phyloP scores from a whole-genome alignment of 139 green algal genomes.

The Chlorella sorokiniana region DNA sequence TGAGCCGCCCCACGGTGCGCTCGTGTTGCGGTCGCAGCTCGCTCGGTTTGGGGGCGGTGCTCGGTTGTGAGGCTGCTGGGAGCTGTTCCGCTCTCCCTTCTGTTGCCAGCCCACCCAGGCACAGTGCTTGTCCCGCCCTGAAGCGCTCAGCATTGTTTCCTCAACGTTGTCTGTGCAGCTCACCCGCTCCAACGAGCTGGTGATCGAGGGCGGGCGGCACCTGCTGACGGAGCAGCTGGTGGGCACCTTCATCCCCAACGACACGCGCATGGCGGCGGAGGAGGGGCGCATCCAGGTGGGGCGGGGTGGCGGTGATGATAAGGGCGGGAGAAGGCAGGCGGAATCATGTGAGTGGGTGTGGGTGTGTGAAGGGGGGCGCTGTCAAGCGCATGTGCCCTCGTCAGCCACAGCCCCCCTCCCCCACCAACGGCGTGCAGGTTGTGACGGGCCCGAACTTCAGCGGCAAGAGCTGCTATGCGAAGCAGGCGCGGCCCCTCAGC shows the following conservation, averaged over 20 bases:
- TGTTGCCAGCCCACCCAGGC: not conserved
- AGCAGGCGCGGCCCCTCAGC: too few relatives aligned
- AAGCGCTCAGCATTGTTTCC: not conserved
- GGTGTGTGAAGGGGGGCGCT: too few relatives aligned
- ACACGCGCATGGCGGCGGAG: conserved; percentile 64
- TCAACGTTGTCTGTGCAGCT: conserved; percentile 29
- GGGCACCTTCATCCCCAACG: conserved; percentile 79
- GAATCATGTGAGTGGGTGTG: too few relatives aligned
- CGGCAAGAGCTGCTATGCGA: conserved; percentile 86
- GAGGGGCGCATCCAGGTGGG: conserved; percentile 32
- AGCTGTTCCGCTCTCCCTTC: not conserved
- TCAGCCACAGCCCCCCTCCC: too few relatives aligned
- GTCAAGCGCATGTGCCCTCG: too few relatives aligned
- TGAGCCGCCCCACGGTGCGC: conserved; percentile 51
- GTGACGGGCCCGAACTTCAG: conserved; percentile 74
- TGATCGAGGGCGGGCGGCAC: conserved; percentile 76
- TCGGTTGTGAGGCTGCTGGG: not conserved
- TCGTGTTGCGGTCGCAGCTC: too few relatives aligned
- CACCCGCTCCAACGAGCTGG: conserved; percentile 61
- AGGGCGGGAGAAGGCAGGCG: not conserved
- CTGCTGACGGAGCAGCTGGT: conserved; percentile 79
- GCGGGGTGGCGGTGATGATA: not conserved
- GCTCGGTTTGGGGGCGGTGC: not conserved
- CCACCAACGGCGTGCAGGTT: conserved; percentile 45
- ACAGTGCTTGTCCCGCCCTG: not conserved